Conservation (phyloP, 768 basidiomycete species). For the Mycena indigotica region DNA sequence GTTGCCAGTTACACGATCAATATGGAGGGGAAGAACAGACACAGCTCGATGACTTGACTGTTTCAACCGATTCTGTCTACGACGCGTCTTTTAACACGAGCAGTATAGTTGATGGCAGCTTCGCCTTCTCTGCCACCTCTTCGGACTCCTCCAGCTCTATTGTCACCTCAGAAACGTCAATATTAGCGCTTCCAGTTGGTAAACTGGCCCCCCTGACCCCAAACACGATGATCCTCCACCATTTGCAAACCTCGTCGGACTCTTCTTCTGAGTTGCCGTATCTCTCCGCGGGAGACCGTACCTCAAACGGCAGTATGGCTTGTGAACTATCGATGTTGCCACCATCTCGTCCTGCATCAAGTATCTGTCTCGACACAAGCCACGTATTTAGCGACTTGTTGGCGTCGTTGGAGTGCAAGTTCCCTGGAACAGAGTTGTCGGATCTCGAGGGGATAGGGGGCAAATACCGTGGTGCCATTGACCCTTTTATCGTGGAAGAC, state of each 20-base stretch:
- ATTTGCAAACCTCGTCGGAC: neutral
- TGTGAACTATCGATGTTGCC: neutral
- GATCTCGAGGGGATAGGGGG: constrained; percentile 8
- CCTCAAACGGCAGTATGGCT: neutral
- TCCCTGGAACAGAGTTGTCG: constrained; percentile 8
- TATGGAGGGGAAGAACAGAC: neutral
- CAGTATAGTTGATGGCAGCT: neutral
- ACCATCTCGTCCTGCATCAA: neutral
- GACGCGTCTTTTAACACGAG: neutral
- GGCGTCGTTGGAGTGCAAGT: constrained; percentile 20
- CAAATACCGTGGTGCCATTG: neutral
- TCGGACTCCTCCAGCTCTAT: neutral
- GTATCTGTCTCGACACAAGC: neutral
- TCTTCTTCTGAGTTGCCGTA: constrained; percentile 12
- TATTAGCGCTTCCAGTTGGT: neutral
- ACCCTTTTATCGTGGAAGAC: neutral
- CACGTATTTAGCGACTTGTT: constrained; percentile 16
- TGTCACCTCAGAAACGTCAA: neutral
- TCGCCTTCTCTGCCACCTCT: neutral
- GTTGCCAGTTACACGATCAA: neutral
- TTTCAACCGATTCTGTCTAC: neutral
- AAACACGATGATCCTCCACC: neutral
- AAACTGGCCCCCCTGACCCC: neutral
- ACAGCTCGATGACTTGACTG: neutral
- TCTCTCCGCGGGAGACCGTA: neutral